Percentiles rank a stretch among this genome's conserved stretches.
These are phyloP conservation scores for Fusarium luffae DNA, from an alignment of 2,329 filamentous ascomycete species.

Conservation along the genomic window DNA sequence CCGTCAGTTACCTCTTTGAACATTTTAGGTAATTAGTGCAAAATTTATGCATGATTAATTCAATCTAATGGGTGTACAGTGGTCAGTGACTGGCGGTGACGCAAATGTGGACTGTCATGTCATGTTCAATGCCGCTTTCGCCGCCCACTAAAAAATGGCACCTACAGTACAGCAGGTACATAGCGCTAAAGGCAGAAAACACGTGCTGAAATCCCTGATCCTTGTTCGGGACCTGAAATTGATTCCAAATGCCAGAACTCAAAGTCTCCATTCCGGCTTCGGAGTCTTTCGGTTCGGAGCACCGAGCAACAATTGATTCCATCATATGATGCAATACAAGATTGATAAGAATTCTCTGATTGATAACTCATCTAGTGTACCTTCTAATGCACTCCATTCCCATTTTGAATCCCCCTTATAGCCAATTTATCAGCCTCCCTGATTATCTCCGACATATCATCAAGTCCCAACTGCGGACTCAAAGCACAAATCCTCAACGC, in stretches of 20 bases:
- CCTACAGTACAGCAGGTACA: no score
- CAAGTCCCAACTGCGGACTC: conserved; percentile 2
- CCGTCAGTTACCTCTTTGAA: background rate
- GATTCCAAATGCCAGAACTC: conserved; percentile 5
- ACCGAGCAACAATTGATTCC: background rate
- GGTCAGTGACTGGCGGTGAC: conserved; percentile 16
- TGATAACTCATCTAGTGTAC: conserved; percentile 5
- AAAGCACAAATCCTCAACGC: conserved; percentile 3
- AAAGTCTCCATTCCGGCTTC: conserved; percentile 6
- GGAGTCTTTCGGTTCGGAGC: conserved; percentile 18
- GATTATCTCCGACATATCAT: conserved; percentile 19
- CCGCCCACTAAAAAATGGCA: background rate
- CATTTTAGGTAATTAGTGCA: conserved; percentile 20
- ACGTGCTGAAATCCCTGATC: conserved; percentile 18
- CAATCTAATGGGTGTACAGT: no score
- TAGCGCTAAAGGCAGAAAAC: background rate
- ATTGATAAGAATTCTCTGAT: conserved; percentile 9
- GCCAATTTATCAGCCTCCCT: conserved; percentile 4
- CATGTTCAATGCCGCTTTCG: conserved; percentile 4
- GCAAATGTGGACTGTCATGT: conserved; percentile 17
- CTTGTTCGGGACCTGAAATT: conserved; percentile 4
- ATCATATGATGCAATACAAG: background rate
- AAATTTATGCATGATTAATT: background rate
- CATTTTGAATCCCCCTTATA: background rate
- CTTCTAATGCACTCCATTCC: background rate